Evolutionary conservation across 2,329 filamentous ascomycete species (phyloP).

Genomic region (Mycocentrospora acerina): DNA sequence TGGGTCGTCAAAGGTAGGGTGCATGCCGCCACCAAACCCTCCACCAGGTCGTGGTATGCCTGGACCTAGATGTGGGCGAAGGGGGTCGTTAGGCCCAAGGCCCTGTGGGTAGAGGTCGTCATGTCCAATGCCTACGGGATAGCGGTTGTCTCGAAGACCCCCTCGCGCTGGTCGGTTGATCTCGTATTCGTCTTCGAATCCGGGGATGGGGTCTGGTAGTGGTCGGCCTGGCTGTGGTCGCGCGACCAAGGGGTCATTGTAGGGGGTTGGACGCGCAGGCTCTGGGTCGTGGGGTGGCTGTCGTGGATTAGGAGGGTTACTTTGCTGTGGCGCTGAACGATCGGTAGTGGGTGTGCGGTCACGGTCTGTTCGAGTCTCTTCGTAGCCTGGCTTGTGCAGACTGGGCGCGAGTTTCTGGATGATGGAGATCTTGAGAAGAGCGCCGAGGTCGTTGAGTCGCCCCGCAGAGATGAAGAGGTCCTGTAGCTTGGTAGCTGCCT

Average conservation of each 20-base stretch:
- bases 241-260: slow-evolving; percentile 66
- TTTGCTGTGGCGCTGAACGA: slow-evolving; percentile 38
- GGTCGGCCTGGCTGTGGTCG: slow-evolving; percentile 59
- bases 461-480: slow-evolving; percentile 73
- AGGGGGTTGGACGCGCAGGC: slow-evolving; percentile 68
- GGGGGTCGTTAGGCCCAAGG: slow-evolving; percentile 80
- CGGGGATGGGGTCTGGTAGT: slow-evolving; percentile 79
- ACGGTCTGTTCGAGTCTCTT: slow-evolving; percentile 51
- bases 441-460: slow-evolving; percentile 67
- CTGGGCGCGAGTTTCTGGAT: slow-evolving; percentile 82
- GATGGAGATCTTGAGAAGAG: slow-evolving; percentile 73
- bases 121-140: slow-evolving; percentile 73
- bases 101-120: slow-evolving; percentile 86
- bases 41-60: slow-evolving; percentile 58
- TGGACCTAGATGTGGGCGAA: slow-evolving; percentile 66
- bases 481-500: slow-evolving; percentile 47
- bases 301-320: slow-evolving; percentile 45
- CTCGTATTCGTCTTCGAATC: slow-evolving; percentile 91
- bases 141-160: slow-evolving; percentile 49
- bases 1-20: slow-evolving; percentile 91
- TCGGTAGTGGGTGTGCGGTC: slow-evolving; percentile 41
- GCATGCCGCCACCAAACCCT: slow-evolving; percentile 80
- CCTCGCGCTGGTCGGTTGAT: slow-evolving; percentile 68
- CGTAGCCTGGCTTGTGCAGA: slow-evolving; percentile 75
- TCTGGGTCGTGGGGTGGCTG: slow-evolving; percentile 53